Conservation (phyloP, 164 flowering plant species). For the Tinospora cordifolia region DNA sequence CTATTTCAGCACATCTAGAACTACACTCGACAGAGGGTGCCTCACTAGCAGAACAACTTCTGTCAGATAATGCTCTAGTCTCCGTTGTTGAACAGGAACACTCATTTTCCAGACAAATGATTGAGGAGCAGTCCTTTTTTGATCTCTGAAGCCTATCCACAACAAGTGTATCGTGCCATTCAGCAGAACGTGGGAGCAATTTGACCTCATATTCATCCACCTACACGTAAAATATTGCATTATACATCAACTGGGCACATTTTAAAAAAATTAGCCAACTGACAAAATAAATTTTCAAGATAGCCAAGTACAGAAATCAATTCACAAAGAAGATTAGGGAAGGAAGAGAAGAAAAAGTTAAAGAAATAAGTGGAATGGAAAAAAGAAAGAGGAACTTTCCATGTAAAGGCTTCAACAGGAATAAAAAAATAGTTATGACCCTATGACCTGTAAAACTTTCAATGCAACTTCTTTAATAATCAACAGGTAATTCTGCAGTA, state of each 20-base stretch:
- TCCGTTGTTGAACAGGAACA: conserved; percentile 23
- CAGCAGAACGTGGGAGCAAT: conserved; percentile 24
- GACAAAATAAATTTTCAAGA: neutral
- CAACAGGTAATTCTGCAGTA: neutral
- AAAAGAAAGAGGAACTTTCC: too few relatives aligned
- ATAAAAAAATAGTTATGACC: too few relatives aligned
- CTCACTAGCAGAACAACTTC: conserved; percentile 17
- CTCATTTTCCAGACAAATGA: conserved; percentile 19
- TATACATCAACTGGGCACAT: neutral
- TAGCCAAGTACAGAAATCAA: neutral
- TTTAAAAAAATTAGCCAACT: neutral
- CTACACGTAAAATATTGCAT: conserved; percentile 26
- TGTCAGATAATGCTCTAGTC: conserved; percentile 25
- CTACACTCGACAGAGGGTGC: neutral
- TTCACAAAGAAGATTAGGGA: too few relatives aligned
- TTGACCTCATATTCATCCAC: conserved; percentile 37
- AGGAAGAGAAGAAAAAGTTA: too few relatives aligned
- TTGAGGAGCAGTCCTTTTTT: conserved; percentile 18
- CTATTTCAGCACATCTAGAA: conserved; percentile 18
- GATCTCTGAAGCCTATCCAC: conserved; percentile 16
- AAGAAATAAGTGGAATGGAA: too few relatives aligned
- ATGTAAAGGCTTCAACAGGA: too few relatives aligned
- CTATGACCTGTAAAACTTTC: neutral
- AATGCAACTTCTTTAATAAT: neutral
- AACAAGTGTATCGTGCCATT: conserved; percentile 13